Evolutionary conservation across 1,284 basidiomycete genomes (phyloP), one percentile per base, ranked within the genome.

Genomic region (Leccinum variabile): DNA sequence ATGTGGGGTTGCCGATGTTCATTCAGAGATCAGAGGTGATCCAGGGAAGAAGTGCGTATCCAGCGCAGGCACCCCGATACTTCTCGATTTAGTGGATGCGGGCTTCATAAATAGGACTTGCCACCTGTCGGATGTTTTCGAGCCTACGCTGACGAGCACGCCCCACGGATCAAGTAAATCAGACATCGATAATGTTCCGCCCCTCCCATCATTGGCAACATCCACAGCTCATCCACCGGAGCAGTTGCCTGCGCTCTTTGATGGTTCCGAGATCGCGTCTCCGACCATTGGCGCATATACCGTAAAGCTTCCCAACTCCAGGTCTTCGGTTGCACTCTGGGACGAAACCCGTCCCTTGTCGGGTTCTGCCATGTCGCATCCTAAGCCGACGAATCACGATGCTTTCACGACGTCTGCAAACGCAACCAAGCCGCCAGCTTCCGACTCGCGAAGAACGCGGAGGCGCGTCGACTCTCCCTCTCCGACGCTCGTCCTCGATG

Each of bases 91-190:
- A 2, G 32, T 16, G 13, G 9, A 16, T 5, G 8, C 28, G 5
- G 50, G 56, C 14, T 30, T 54, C 0, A 25, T 50, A 13, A 52
- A 46, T 18, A 18, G 11, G 18, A 52, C 22, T 50, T 25, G 46
- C 22, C 22, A 50, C 46, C 44, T 39, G 22, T 44, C 6, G 3
- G 50, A 67, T 32, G 10, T 11, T 9, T 70, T 72, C 18, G 41
- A 70, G 50, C 69, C 71, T 25, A 18, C 30, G 14, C n/a, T 49
- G 52, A 70, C 59, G 33, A 70, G 69, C 25, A 70, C 68, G 5
- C 71, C 69, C 2, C 56, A 66, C 1, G 10, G 3, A n/a, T 54
- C 60, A 7, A 33, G 35, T 54, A 53, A 35, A 30, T 28, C 28
- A 11, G 39, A 46, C 13, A 16, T 30, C 14, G 25, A 37, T 37